Conservation (phyloP, 129 eudicot genomes). For the carrot (Daucus carota) region DNA sequence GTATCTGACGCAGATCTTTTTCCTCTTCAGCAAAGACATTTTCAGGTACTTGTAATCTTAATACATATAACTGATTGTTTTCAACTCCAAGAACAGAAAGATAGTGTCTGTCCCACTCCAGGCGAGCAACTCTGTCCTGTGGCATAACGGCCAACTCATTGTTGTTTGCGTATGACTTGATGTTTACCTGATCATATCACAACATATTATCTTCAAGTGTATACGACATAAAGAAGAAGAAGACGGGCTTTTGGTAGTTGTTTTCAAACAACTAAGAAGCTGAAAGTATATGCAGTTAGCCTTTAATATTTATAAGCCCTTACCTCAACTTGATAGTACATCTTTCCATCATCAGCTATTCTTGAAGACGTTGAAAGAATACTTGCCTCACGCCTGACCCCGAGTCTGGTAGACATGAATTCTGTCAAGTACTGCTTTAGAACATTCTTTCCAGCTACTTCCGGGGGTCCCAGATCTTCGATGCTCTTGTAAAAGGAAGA, state of each 20-base stretch:
- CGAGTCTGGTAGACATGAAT: constrained; percentile 97
- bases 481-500: constrained; percentile 70
- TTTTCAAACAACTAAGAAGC: constrained; percentile 5
- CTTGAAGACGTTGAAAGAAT: constrained; percentile 72
- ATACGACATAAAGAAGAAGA: neutral
- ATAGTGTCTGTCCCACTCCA: constrained; percentile 86
- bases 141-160: constrained; percentile 97
- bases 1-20: constrained; percentile 64
- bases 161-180: constrained; percentile 91
- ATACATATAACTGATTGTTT: constrained; percentile 74
- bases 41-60: constrained; percentile 86
- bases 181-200: constrained; percentile 51
- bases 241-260: neutral
- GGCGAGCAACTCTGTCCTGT: constrained; percentile 62
- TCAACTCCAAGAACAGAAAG: constrained; percentile 97
- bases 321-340: constrained; percentile 87
- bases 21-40: constrained; percentile 71
- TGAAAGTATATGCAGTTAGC: neutral
- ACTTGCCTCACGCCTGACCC: constrained; percentile 76
- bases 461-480: constrained; percentile 86
- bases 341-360: constrained; percentile 83
- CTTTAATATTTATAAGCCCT: constrained; percentile 8
- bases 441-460: constrained; percentile 72
- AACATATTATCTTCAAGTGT: neutral
- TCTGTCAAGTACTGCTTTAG: constrained; percentile 81